Evolutionary conservation across 2,329 filamentous ascomycete genomes (phyloP), one percentile per base, ranked within the genome.

Genomic region (Furcasterigmium sp.): DNA sequence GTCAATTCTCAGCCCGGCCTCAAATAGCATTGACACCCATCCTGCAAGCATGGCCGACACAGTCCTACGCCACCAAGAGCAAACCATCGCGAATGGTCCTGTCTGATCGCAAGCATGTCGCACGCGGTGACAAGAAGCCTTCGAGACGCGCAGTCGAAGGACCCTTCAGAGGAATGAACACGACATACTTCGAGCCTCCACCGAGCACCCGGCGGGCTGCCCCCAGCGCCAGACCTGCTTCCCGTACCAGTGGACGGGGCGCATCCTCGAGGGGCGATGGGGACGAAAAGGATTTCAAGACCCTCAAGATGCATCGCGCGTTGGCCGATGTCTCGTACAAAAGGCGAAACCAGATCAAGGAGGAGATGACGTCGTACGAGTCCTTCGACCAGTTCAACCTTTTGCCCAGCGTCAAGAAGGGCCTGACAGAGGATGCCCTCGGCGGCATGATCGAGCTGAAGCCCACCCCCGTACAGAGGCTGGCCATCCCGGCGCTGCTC

Each of bases 301-400:
- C 91, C 5, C 72, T 97, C 62, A 95, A 94, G 68, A 97, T 97
- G 91, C 91, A 96, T 61, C 81, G 82, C 41, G 75, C 86, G 2
- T 70, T 97, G 50, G 72, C 87, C 3, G 79, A 83, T 3, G 73
- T 97, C 5, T 80, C 88, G 0, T 96, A 96, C 59, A 79, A 79
- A 29, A 78, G 80, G 53, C 75, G 81, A 43, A 63, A 65, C 43
- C 61, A 57, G 5, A 64, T 78, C 46, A 77, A 77, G 59, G 65
- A 70, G 5, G 65, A 64, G 42, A 88, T 81, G 68, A 70, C 77
- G 38, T 73, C 84, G 40, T 72, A 90, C 44, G 85, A 89, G 29
- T 81, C 79, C 15, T 98, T 98, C 61, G 82, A 89, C 44, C 76
- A 89, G 52, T 88, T 98, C 55, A 72, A 82, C 34, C 70, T 98